Conservation (phyloP, 768 basidiomycete species). For the Pleurotus salmoneostramineus region DNA sequence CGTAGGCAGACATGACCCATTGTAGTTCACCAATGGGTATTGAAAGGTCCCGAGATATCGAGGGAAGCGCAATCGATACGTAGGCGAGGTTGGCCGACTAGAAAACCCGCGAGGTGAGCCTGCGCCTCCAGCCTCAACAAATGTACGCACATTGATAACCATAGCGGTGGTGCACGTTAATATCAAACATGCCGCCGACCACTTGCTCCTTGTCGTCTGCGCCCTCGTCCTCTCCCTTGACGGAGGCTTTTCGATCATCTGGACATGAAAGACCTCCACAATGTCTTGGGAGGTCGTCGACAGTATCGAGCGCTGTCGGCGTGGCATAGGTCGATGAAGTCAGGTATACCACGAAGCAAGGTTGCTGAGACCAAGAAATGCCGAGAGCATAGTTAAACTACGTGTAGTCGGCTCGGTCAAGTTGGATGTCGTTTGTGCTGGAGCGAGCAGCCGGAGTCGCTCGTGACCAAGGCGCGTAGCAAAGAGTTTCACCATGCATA, state of each 20-base stretch:
- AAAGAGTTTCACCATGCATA: too few relatives aligned
- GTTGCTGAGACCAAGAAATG: not conserved
- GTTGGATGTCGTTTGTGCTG: too few relatives aligned
- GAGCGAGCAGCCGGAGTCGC: too few relatives aligned
- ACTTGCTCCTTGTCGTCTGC: not conserved
- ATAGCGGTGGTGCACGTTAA: constrained; percentile 3
- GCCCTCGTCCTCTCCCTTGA: not conserved
- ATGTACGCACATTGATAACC: constrained; percentile 1
- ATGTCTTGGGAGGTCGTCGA: not conserved
- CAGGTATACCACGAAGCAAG: not conserved
- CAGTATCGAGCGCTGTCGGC: not conserved
- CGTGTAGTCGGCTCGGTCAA: not conserved
- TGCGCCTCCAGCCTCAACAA: not conserved
- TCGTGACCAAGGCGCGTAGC: too few relatives aligned
- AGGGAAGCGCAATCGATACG: constrained; percentile 47
- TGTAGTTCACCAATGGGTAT: constrained; percentile 52
- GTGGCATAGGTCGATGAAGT: not conserved
- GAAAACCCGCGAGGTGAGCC: not conserved
- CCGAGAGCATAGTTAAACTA: not conserved
- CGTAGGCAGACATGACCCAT: constrained; percentile 64
- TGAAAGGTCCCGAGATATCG: constrained; percentile 44
- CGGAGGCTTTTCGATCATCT: not conserved
- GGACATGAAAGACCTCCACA: constrained; percentile 2
- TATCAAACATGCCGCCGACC: constrained; percentile 1
- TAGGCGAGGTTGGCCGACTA: constrained; percentile 7